Evolutionary conservation across 352 stramenopile genomes (phyloP), one percentile per base, ranked within the genome.

Genomic region (Poterioochromonas sp.): DNA sequence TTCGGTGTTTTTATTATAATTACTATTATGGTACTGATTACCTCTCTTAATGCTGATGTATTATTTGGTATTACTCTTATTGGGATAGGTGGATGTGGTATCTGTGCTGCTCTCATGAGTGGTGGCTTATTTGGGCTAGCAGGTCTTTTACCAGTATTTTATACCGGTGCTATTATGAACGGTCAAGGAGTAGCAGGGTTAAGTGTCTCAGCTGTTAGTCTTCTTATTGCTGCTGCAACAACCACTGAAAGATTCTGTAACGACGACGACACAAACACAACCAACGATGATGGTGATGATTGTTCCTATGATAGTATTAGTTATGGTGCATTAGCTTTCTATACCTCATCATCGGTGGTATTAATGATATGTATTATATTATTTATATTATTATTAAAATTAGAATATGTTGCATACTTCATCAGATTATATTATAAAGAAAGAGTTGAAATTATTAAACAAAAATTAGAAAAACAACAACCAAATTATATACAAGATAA

Each of bases 181-280:
- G 82, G 82, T 0, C 82, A 85, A 79, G 82, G 76, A 41, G 26
- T 85, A 34, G 82, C 82, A 69, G 82, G 82, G 29, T 71, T 85
- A 44, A 35, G 68, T 11, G 82, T 85, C 41, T 76, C 82, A n/a
- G 8, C 80, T 29, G 79, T 79, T 22, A 81, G 76, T 54, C 32
- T 84, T 18, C 62, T 84, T 32, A 82, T 35, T 37, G 18, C 43
- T 12, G 37, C 22, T 35, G 11, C n/a, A 26, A 35, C 8, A 35
- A 8, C 37, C 8, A 32, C 12, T 54, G 39, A 40, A 15, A 26
- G 26, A 35, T 35, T 32, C 11, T 81, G 62, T 49, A 81, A 49
- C 20, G 18, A 32, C 20, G 34, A 79, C 51, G 53, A 76, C 11
- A 3, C 5, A 29, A 47, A 63, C 12, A 11, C 2, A 53, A n/a